Conservation (phyloP, 345 rosid species). For the Rhodomyrtus tomentosa region DNA sequence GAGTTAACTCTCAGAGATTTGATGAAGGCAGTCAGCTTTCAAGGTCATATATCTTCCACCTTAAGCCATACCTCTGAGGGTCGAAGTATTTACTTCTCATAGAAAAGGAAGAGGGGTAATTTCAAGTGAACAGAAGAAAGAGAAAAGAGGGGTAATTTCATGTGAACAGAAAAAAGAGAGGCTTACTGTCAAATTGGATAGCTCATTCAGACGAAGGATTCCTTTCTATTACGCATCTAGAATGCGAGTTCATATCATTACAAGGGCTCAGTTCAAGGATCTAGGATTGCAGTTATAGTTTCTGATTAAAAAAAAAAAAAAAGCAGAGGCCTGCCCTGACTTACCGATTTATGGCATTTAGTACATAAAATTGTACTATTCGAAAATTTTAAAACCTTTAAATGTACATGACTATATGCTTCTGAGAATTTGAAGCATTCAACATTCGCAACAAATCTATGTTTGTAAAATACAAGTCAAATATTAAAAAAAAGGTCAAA, state of each 20-base stretch:
- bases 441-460: not conserved
- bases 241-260: not conserved
- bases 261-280: not conserved
- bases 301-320: not conserved
- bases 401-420: not conserved
- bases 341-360: not conserved
- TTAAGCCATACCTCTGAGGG: not conserved
- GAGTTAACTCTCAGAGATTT: not conserved
- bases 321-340: not conserved
- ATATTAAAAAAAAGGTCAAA: not conserved
- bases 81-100: not conserved
- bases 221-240: not conserved
- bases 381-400: not conserved
- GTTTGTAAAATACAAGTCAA: not conserved
- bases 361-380: not conserved
- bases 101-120: not conserved
- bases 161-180: not conserved
- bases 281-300: not conserved
- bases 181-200: not conserved
- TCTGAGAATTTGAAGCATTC: not conserved
- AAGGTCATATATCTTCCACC: not conserved
- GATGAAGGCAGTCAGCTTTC: not conserved
- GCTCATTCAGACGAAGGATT: not conserved
- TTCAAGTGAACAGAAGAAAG: not conserved
- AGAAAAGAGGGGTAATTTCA: not conserved